These are phyloP conservation scores for Vigna unguiculata DNA, from an alignment of 306 rosid genomes.

Conservation along the genomic window DNA sequence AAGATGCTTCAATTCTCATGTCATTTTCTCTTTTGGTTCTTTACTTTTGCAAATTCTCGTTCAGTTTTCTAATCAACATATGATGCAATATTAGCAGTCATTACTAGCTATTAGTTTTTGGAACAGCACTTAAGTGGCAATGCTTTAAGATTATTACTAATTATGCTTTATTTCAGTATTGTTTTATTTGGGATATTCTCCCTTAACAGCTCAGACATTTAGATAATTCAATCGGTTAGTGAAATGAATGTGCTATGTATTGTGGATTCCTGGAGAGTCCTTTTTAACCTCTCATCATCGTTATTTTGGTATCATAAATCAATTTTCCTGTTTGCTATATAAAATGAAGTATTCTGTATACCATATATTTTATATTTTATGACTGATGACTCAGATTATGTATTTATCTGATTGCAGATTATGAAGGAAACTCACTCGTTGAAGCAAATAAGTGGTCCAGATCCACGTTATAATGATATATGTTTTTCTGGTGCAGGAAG, in stretches of 20 bases:
- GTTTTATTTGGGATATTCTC: not conserved
- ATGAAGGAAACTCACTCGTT: constrained; percentile 70
- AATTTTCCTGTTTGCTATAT: constrained; percentile 3
- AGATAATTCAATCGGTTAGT: constrained; percentile 27
- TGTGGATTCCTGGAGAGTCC: not conserved
- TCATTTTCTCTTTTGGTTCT: constrained; percentile 11
- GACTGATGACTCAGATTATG: constrained; percentile 29
- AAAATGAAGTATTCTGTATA: constrained; percentile 23
- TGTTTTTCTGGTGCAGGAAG: constrained; percentile 82
- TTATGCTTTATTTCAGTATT: constrained; percentile 23
- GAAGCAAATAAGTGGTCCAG: constrained; percentile 80
- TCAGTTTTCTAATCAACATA: constrained; percentile 26
- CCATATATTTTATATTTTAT: constrained; percentile 11
- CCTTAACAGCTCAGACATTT: constrained; percentile 28
- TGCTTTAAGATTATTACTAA: constrained; percentile 13
- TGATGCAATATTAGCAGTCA: constrained; percentile 8
- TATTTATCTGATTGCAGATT: constrained; percentile 59
- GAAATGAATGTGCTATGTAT: constrained; percentile 27
- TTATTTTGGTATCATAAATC: constrained; percentile 7
- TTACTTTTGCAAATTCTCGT: not conserved
- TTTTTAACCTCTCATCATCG: constrained; percentile 11
- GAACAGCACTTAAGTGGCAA: not conserved
- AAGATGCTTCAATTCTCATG: constrained; percentile 14
- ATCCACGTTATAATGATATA: constrained; percentile 81
- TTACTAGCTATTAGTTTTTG: not conserved